Evolutionary conservation across 768 basidiomycete genomes (phyloP).

Genomic region (Kwoniella dendrophila): DNA sequence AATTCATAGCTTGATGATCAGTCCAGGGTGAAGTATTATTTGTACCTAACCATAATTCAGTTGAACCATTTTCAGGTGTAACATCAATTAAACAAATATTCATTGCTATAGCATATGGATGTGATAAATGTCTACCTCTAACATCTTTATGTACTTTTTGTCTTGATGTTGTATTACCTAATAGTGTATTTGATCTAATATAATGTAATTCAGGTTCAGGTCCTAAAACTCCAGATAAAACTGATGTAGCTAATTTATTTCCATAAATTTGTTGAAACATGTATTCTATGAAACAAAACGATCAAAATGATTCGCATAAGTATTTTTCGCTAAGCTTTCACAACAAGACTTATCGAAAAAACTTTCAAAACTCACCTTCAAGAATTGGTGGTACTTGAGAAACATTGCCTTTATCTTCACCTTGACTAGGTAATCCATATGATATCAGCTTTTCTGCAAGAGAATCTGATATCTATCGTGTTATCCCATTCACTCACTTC

Average conservation of each 20-base stretch:
- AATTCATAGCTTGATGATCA: slow-evolving; percentile 10
- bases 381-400: slow-evolving; percentile 23
- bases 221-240: slow-evolving; percentile 17
- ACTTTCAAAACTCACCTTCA: slow-evolving; percentile 5
- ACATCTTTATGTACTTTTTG: slow-evolving; percentile 25
- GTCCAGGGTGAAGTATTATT: slow-evolving; percentile 19
- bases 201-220: slow-evolving; percentile 23
- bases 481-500: no score
- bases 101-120: slow-evolving; percentile 19
- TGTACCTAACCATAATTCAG: slow-evolving; percentile 26
- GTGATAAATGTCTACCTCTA: slow-evolving; percentile 12
- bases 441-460: not conserved
- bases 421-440: slow-evolving; percentile 3
- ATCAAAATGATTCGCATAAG: not conserved
- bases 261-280: slow-evolving; percentile 23
- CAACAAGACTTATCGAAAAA: no score
- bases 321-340: no score
- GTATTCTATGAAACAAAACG: slow-evolving; percentile 10
- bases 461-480: not conserved
- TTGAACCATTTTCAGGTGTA: slow-evolving; percentile 25
- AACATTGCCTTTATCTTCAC: slow-evolving; percentile 20
- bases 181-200: slow-evolving; percentile 22
- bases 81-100: slow-evolving; percentile 24
- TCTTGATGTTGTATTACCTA: slow-evolving; percentile 14
- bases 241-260: slow-evolving; percentile 20